phyloP scores from a whole-genome alignment of 805 yeast genomes.

The Starmerella davenportii region DNA sequence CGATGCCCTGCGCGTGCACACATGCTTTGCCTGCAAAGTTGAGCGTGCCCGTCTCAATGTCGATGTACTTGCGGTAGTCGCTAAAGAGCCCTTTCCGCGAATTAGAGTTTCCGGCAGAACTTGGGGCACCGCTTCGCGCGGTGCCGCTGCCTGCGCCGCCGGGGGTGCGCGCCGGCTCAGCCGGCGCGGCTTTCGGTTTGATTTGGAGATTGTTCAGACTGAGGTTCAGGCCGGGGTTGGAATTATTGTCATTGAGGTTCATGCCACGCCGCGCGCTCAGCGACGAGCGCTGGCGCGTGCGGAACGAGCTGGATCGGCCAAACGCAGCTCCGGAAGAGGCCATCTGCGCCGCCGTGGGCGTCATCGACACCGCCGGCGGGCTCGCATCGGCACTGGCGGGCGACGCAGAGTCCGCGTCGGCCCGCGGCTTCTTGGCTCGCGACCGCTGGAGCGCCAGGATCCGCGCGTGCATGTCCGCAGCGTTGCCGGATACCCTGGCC shows the following conservation, averaged over 20 bases:
- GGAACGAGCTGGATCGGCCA: slow-evolving; percentile 12
- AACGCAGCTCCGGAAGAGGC: slow-evolving; percentile 10
- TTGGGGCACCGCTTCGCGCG: not conserved
- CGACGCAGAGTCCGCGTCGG: not conserved
- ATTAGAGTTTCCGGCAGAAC: too few relatives aligned
- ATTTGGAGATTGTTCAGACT: not conserved
- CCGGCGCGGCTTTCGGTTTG: not conserved
- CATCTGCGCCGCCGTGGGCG: slow-evolving; percentile 10
- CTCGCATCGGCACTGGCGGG: not conserved
- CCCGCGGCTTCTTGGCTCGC: slow-evolving; percentile 29
- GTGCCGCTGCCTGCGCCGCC: not conserved
- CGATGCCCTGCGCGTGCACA: slow-evolving; percentile 77
- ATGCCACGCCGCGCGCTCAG: slow-evolving; percentile 25
- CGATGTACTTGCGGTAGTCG: slow-evolving; percentile 71
- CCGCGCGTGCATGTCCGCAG: slow-evolving; percentile 70
- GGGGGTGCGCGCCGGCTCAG: slow-evolving; percentile 6
- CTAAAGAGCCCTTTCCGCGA: slow-evolving; percentile 35
- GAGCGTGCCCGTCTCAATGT: slow-evolving; percentile 77
- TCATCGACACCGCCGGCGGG: slow-evolving; percentile 3
- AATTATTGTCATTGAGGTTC: slow-evolving; percentile 12
- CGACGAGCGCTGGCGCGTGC: slow-evolving; percentile 10
- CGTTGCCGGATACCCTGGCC: slow-evolving; percentile 13
- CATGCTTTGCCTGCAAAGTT: slow-evolving; percentile 90
- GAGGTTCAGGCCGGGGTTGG: not conserved
- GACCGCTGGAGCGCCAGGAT: slow-evolving; percentile 74